Conservation (phyloP, 140 eudicot genomes). For the Stevia rebaudiana region DNA sequence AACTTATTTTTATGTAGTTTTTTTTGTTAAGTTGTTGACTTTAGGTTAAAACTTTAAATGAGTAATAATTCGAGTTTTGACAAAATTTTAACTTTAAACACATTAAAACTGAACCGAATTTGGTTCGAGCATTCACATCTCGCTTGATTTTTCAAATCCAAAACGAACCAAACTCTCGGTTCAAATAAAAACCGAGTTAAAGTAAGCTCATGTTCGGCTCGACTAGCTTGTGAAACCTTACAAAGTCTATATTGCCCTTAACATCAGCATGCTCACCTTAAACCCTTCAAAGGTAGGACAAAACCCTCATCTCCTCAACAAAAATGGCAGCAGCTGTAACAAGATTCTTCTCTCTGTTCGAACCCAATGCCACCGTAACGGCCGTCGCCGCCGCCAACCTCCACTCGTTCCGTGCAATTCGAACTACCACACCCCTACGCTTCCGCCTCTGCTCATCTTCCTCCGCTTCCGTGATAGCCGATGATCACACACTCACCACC, state of each 20-base stretch:
- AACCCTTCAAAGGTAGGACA: conserved; percentile 2
- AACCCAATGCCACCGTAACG: conserved; percentile 31
- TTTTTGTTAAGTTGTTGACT: too few species aligned
- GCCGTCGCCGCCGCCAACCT: conserved; percentile 1
- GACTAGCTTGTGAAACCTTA: too few species aligned
- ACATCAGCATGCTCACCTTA: conserved; percentile 3
- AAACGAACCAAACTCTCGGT: too few species aligned
- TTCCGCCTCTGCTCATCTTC: conserved; percentile 39
- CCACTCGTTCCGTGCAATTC: conserved; percentile 30
- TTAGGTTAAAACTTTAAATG: too few species aligned
- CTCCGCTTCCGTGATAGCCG: conserved; percentile 31
- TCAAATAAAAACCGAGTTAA: too few species aligned
- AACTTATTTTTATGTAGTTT: too few species aligned
- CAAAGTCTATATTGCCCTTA: conserved; percentile 5
- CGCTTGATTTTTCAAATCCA: too few species aligned
- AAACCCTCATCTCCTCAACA: conserved; percentile 22
- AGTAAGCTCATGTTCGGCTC: too few species aligned
- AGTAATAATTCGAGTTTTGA: too few species aligned
- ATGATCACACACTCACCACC: conserved; percentile 18
- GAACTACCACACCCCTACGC: conserved; percentile 35
- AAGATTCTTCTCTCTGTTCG: conserved; percentile 38
- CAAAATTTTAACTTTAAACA: too few species aligned
- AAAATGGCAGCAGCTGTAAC: conserved; percentile 41
- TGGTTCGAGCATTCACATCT: too few species aligned
- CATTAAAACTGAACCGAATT: too few species aligned